A percentile compares a stretch with the other conserved stretches of the same genome.
Conservation (phyloP, 495 filamentous ascomycete genomes). For the Lasiosphaeria miniovina region DNA sequence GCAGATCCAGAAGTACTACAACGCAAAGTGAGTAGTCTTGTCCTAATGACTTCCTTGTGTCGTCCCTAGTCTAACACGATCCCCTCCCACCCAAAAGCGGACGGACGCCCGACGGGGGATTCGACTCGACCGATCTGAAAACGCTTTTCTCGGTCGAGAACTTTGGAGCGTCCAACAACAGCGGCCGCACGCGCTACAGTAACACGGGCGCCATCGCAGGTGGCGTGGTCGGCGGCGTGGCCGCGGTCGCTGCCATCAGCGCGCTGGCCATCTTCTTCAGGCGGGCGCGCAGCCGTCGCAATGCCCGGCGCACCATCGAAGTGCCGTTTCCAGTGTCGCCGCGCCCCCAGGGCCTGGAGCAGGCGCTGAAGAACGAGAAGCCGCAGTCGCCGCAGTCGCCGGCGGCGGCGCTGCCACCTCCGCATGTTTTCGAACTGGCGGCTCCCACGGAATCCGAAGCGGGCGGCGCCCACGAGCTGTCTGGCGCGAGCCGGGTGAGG, state of each 20-base stretch:
- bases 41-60: no score
- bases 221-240: slow-evolving; percentile 20
- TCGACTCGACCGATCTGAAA: slow-evolving; percentile 10
- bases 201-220: slow-evolving; percentile 16
- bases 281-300: background rate
- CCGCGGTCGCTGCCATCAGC: background rate
- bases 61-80: background rate
- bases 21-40: slow-evolving; percentile 15
- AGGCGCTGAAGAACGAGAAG: no score
- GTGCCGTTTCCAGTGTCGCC: no score
- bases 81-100: slow-evolving; percentile 6
- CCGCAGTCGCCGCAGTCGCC: no score
- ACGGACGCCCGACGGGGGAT: slow-evolving; percentile 8
- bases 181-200: background rate
- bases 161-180: slow-evolving; percentile 1
- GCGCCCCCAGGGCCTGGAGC: no score
- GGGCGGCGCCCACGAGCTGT: no score
- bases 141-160: slow-evolving; percentile 9
- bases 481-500: no score
- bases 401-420: no score
- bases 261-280: slow-evolving; percentile 1
- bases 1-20: slow-evolving; percentile 17
- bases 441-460: no score
- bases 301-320: no score
- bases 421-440: no score